Conservation (phyloP, 352 stramenopile genomes). For the Pythium oligandrum region DNA sequence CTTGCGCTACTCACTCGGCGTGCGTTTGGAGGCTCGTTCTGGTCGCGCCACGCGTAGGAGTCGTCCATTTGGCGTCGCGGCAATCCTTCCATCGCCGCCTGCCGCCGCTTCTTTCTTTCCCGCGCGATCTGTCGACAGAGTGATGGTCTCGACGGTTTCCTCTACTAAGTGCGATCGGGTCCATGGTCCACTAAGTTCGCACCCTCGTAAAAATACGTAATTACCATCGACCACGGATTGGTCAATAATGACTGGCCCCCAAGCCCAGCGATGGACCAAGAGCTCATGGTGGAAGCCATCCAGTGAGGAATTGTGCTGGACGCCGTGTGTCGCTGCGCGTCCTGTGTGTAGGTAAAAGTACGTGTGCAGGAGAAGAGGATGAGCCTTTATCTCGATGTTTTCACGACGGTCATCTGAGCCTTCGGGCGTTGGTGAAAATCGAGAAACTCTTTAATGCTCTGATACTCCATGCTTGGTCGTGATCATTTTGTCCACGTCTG, state of each 20-base stretch:
- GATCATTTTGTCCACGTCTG: neutral
- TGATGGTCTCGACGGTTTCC: neutral
- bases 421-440: constrained; percentile 73
- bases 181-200: neutral
- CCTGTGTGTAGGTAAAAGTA: neutral
- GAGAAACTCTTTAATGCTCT: constrained; percentile 80
- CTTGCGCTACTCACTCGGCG: neutral
- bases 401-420: constrained; percentile 90
- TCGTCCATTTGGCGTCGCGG: constrained; percentile 7
- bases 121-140: constrained; percentile 7
- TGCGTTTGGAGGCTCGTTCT: neutral
- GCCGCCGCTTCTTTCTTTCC: constrained; percentile 2
- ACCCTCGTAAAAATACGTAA: too few species aligned
- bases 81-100: too few species aligned
- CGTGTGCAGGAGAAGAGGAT: constrained; percentile 61
- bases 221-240: too few species aligned
- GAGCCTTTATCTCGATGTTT: constrained; percentile 84
- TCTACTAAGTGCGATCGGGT: constrained; percentile 1
- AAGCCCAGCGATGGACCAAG: too few species aligned
- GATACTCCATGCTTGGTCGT: constrained; percentile 31
- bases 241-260: too few species aligned
- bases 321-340: too few species aligned
- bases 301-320: too few species aligned
- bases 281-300: too few species aligned
- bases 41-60: constrained; percentile 15